Conservation (phyloP, 2,329 filamentous ascomycete species). For the Aspergillus sp. region DNA sequence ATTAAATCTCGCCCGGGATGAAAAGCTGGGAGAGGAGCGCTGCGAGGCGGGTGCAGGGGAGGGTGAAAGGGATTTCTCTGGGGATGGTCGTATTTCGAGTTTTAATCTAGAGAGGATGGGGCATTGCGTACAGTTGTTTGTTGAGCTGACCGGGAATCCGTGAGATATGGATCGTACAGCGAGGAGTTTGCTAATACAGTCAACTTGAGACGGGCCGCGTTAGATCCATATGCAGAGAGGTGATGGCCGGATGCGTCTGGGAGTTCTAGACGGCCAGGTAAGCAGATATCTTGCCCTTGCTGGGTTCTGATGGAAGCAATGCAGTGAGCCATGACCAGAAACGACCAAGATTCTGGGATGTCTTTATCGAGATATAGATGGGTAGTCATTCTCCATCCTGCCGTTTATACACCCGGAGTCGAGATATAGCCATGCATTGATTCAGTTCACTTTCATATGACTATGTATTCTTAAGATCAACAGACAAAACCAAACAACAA, state of each 20-base stretch:
- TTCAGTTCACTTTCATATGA: not conserved
- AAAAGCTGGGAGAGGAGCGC: not conserved
- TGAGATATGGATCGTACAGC: not conserved
- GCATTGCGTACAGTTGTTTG: not conserved
- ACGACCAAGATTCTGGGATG: not conserved
- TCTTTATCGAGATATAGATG: not conserved
- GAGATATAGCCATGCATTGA: not conserved
- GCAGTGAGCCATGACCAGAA: not conserved
- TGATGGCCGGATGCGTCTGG: too few species aligned
- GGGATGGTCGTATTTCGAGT: not conserved
- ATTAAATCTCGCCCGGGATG: not conserved
- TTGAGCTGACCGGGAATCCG: not conserved
- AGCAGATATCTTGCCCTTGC: too few species aligned
- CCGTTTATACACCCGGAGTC: not conserved
- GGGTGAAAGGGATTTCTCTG: not conserved
- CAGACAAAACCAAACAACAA: not conserved
- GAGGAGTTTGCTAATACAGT: too few species aligned
- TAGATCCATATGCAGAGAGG: too few species aligned
- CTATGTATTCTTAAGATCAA: not conserved
- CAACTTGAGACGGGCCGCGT: too few species aligned
- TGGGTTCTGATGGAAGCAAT: not conserved
- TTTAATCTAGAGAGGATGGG: not conserved
- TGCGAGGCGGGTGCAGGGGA: conserved; percentile 1
- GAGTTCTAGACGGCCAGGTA: too few species aligned
- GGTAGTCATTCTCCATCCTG: not conserved